Evolutionary conservation across 2,329 filamentous ascomycete genomes (phyloP), one percentile per base, ranked within the genome.

Genomic region (Aspergillus aculeatinus): DNA sequence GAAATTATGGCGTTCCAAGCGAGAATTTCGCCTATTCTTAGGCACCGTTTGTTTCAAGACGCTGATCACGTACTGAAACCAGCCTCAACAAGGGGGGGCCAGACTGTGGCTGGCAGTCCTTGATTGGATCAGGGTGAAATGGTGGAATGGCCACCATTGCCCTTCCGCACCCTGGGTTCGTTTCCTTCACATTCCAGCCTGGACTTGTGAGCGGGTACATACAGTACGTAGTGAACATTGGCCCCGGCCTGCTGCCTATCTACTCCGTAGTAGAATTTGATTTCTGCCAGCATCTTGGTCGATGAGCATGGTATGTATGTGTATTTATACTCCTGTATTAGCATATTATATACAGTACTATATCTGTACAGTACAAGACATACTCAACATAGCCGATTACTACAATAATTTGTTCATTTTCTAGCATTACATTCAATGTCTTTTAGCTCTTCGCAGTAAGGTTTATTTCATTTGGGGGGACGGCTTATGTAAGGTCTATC

Each of bases 11-110:
- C 39, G 16, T 44, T 25, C 33, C 25, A 55, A 54, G 53, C 49
- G 51, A 55, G 23, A 53, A 35, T 49, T 55, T 25, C 44, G 31
- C 31, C 54, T 61, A 59, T 59, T 63, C 59, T 58, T 55, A 52
- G 59, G 27, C 42, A 47, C 42, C 19, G 25, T 55, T 23, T 47
- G 53, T 55, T 55, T 52, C 59, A 60, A 60, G 61, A 59, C 59
- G 57, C 61, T 54, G 61, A 63, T 61, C 56, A 59, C 44, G 56
- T 48, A 63, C 58, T 52, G 51, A 59, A 57, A 55, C 61, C 53
- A 56, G 29, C 23, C 44, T 52, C 51, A 51, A 35, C 42, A 58
- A 52, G 42, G 50, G 33, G 39, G 55, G 57, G 51, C 57, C 50
- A 47, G 23, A 50, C 50, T 53, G 56, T 53, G 56, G 29, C 25